Base-by-base conservation (phyloP, 2,329 filamentous ascomycete species). In the Dactylellina haptotyla region DNA sequence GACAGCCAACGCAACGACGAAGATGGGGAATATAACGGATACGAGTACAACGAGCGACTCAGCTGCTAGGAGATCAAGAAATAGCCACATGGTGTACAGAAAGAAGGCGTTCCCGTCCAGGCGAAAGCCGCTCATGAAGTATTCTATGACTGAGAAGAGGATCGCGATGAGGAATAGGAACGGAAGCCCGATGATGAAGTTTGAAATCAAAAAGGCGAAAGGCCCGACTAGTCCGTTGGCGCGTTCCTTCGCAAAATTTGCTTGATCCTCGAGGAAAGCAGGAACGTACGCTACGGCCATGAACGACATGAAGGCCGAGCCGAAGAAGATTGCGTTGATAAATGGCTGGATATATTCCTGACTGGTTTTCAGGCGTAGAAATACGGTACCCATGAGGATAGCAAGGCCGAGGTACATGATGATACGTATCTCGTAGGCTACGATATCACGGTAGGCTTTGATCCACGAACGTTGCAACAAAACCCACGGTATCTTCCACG, bases 331-430 rank as follows among this genome's bases (percentile, higher is more conserved):
- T 54, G 90, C 90, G 79, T 96, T 96, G 80, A 88, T 92, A 77
- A 91, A 90, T 0, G 91, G 88, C 77, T 92, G 89, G 76, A 96
- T 94, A 69, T 90, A 89, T 65, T 84, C 82, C 79, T 96, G 91
- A 0, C 84, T 82, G 0, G 88, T 84, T 3, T 85, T 82, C 1
- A 96, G 84, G 3, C 92, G 87, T 12, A 95, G 82, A 88, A 90
- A 96, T 12, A 96, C 90, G 0, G 92, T 96, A 4, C 92, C 92
- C 89, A 93, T 92, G 86, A 95, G 89, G 77, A 94, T 86, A 1
- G 91, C 91, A 12, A 95, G 84, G 0, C 87, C 86, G 75, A 71
- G 26, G 45, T 30, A 12, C 66, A 14, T 30, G 32, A 30, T 16
- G 95, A 41, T 84, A 2, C 92, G 87, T 76, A 95, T 92, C 0